phyloP scores from a whole-genome alignment of 129 eudicot species.

The Lactuca sativa region DNA sequence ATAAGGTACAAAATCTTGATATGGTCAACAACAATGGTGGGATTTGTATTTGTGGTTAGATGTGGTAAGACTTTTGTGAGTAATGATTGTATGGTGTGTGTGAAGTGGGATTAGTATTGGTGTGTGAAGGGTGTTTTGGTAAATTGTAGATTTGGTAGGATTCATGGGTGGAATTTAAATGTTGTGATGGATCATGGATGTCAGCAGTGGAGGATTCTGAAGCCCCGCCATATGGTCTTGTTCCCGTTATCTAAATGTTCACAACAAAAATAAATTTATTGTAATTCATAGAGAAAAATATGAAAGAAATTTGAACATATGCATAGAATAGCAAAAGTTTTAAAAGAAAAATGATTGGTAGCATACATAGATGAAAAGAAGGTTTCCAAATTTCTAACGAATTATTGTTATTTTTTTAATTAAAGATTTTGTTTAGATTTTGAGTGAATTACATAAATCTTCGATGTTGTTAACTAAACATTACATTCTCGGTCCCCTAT shows the following conservation, averaged over 20 bases:
- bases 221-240: slow-evolving; percentile 14
- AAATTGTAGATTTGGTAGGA: slow-evolving; percentile 25
- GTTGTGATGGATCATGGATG: slow-evolving; percentile 30
- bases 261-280: no score
- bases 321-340: neutral
- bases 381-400: no score
- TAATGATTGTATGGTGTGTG: neutral
- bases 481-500: no score
- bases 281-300: no score
- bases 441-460: no score
- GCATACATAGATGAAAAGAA: no score
- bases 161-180: slow-evolving; percentile 20
- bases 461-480: no score
- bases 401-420: no score
- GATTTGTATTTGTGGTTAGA: slow-evolving; percentile 18
- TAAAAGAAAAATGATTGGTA: no score
- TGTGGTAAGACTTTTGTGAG: slow-evolving; percentile 32
- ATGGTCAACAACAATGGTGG: slow-evolving; percentile 3
- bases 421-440: no score
- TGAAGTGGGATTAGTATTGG: neutral
- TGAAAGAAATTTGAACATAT: no score
- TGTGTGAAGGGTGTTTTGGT: slow-evolving; percentile 19
- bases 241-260: slow-evolving; percentile 35
- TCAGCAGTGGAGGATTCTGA: neutral
- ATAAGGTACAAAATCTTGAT: neutral